These are phyloP conservation scores for Elaphomyces granulatus DNA, from an alignment of 495 filamentous ascomycete genomes.

Conservation along the genomic window DNA sequence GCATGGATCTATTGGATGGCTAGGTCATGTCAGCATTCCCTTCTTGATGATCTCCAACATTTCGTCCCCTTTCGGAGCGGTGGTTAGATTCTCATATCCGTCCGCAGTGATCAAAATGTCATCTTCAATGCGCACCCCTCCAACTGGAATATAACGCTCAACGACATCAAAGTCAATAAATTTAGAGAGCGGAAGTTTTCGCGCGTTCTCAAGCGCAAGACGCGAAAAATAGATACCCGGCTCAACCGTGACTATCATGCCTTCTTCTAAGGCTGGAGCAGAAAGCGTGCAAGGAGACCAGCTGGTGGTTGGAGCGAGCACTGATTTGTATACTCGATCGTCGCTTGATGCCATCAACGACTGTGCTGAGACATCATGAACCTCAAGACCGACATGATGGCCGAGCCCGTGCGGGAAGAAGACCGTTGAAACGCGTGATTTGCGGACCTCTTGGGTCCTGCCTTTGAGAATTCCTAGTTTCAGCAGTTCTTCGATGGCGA, in stretches of 20 bases:
- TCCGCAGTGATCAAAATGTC: constrained; percentile 66
- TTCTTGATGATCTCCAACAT: constrained; percentile 46
- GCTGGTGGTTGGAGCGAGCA: constrained; percentile 13
- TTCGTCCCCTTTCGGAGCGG: constrained; percentile 62
- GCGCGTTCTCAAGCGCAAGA: constrained; percentile 71
- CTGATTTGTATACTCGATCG: constrained; percentile 10
- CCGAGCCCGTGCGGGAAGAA: constrained; percentile 91
- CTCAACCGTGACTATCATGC: constrained; percentile 77
- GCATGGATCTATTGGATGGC: no score
- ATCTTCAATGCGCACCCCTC: constrained; percentile 87
- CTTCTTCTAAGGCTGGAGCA: constrained; percentile 40
- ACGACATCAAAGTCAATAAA: constrained; percentile 65
- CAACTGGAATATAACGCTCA: constrained; percentile 57
- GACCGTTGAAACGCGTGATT: constrained; percentile 51
- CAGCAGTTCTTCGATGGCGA: constrained; percentile 57
- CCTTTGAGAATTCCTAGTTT: constrained; percentile 47
- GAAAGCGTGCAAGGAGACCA: constrained; percentile 19
- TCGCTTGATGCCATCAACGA: constrained; percentile 28
- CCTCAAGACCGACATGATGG: constrained; percentile 82
- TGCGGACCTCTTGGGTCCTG: constrained; percentile 49
- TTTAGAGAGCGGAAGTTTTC: constrained; percentile 43
- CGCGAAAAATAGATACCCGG: constrained; percentile 85
- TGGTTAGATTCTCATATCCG: constrained; percentile 73
- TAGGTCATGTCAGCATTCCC: not conserved
- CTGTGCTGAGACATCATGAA: constrained; percentile 59